Evolutionary conservation across 2,329 filamentous ascomycete species (phyloP).

Genomic region (Sclerotinia minor): DNA sequence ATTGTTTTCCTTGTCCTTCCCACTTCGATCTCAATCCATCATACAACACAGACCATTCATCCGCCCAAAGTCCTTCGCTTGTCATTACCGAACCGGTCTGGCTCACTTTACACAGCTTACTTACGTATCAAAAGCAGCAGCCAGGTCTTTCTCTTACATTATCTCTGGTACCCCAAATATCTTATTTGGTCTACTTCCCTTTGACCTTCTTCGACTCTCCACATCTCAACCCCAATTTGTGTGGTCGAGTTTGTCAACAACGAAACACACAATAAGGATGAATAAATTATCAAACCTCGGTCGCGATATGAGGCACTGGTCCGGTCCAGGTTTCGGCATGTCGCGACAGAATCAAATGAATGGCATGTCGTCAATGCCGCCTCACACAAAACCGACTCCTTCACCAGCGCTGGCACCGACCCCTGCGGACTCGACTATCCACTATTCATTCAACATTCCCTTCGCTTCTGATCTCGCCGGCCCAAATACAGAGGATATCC

Average conservation of each 20-base stretch:
- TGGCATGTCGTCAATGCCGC: constrained; percentile 48
- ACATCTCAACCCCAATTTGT: constrained; percentile 15
- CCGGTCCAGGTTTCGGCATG: constrained; percentile 64
- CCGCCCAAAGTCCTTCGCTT: constrained; percentile 10
- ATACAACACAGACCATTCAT: not conserved
- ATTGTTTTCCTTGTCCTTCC: not conserved
- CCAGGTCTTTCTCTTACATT: constrained; percentile 24
- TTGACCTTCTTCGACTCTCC: constrained; percentile 22
- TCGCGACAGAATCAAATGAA: constrained; percentile 48
- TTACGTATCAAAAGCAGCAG: constrained; percentile 22
- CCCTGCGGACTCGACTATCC: constrained; percentile 74
- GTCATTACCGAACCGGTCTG: constrained; percentile 12
- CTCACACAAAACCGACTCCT: constrained; percentile 58
- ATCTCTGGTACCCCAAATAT: constrained; percentile 22
- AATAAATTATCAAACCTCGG: constrained; percentile 72
- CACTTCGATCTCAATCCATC: not conserved
- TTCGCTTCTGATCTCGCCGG: constrained; percentile 91
- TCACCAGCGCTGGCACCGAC: constrained; percentile 65
- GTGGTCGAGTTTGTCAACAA: constrained; percentile 21
- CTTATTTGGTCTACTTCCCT: constrained; percentile 18
- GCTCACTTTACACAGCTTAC: constrained; percentile 2
- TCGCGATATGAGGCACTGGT: constrained; percentile 69
- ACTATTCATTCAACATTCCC: constrained; percentile 95
- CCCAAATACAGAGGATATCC: constrained; percentile 89
- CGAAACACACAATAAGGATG: constrained; percentile 50